Evolutionary conservation across 2,329 filamentous ascomycete genomes (phyloP).

Genomic region (Pyrenophora teres): DNA sequence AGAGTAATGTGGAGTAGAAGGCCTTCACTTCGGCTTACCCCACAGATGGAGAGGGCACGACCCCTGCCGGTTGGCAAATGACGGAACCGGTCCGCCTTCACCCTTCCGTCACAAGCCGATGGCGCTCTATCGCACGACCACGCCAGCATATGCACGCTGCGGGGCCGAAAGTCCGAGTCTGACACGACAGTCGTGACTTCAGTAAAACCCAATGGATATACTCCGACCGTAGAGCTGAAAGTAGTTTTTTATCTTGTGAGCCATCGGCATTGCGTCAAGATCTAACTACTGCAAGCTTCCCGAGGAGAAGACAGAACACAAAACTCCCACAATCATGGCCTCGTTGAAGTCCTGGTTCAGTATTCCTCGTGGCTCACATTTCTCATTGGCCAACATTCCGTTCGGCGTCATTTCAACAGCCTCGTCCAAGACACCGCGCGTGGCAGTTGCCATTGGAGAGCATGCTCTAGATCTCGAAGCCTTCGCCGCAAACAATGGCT

Average conservation of each 20-base stretch:
- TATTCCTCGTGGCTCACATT: constrained; percentile 66
- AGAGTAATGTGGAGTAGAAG: constrained; percentile 24
- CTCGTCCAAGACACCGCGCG: constrained; percentile 60
- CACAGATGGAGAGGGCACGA: constrained; percentile 16
- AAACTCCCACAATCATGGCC: constrained; percentile 32
- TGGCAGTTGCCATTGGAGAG: constrained; percentile 74
- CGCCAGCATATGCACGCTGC: background rate
- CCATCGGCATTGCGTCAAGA: background rate
- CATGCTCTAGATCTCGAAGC: constrained; percentile 70
- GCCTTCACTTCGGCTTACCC: constrained; percentile 24
- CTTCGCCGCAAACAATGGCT: constrained; percentile 64
- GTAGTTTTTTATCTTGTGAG: background rate
- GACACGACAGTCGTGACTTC: background rate
- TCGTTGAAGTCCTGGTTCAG: constrained; percentile 60
- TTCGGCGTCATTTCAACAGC: constrained; percentile 78
- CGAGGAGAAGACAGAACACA: background rate
- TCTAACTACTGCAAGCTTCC: background rate
- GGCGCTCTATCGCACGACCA: background rate
- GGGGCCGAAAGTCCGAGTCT: constrained; percentile 19
- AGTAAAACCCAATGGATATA: background rate
- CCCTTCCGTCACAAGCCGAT: constrained; percentile 35
- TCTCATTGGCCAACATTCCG: constrained; percentile 79
- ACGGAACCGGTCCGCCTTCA: constrained; percentile 34
- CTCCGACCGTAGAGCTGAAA: background rate
- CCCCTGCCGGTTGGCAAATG: constrained; percentile 16